Conservation (phyloP, 2,329 filamentous ascomycete genomes). For the Arachnomyces sp. region DNA sequence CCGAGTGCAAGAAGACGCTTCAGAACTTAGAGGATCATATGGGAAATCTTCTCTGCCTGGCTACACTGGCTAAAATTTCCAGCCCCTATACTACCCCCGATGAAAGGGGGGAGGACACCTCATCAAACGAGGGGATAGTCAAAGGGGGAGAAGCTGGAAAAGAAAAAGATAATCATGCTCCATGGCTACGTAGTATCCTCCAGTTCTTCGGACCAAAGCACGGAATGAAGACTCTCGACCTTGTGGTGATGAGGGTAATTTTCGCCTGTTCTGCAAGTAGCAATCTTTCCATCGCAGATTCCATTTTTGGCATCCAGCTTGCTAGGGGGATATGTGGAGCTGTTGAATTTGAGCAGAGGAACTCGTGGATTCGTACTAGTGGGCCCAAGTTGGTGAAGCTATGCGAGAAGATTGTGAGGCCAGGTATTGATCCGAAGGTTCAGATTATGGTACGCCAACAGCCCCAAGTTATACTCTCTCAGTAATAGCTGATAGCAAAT, state of each 20-base stretch:
- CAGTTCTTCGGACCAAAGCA: conserved; percentile 33
- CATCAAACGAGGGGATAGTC: neutral
- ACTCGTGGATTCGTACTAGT: conserved; percentile 27
- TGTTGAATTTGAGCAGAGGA: conserved; percentile 25
- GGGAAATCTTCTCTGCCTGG: conserved; percentile 34
- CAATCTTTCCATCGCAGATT: conserved; percentile 19
- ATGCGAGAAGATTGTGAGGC: conserved; percentile 27
- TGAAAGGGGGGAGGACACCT: too few species aligned
- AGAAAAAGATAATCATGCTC: conserved; percentile 13
- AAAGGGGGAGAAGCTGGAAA: conserved; percentile 3
- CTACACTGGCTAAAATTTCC: conserved; percentile 29
- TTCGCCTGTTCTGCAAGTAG: conserved; percentile 32
- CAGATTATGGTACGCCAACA: conserved; percentile 30
- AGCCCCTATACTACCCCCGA: conserved; percentile 9
- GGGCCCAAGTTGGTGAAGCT: conserved; percentile 28
- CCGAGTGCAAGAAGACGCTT: conserved; percentile 29
- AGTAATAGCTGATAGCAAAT: too few species aligned
- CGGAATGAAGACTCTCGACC: conserved; percentile 32
- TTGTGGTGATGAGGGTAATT: conserved; percentile 33
- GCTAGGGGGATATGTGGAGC: conserved; percentile 28
- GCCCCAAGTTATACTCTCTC: too few species aligned
- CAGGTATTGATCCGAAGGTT: conserved; percentile 21
- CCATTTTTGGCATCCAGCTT: conserved; percentile 28
- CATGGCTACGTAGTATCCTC: conserved; percentile 28
- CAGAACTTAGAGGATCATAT: conserved; percentile 32